Evolutionary conservation across 108 stramenopile species (phyloP).

Genomic region (Fragilaria crotonensis): DNA sequence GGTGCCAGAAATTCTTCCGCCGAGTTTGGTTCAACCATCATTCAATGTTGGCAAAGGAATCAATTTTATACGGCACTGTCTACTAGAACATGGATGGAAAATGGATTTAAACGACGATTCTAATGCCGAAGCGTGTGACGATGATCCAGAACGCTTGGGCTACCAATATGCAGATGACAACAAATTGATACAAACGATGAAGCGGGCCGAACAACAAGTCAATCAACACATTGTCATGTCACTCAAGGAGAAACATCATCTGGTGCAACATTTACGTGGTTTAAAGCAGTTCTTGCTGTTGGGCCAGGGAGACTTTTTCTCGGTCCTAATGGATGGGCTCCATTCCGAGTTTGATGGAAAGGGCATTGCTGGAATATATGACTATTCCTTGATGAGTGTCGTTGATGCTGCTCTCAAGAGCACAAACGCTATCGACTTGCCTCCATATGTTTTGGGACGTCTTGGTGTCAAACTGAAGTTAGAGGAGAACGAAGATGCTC

Average conservation of each 20-base stretch:
- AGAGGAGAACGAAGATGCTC: slow-evolving; percentile 34
- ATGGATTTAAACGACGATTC: slow-evolving; percentile 21
- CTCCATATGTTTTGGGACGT: slow-evolving; percentile 65
- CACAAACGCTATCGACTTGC: slow-evolving; percentile 81
- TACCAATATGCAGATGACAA: slow-evolving; percentile 10
- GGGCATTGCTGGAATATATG: slow-evolving; percentile 55
- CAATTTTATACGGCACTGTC: slow-evolving; percentile 87
- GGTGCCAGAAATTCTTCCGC: slow-evolving; percentile 72
- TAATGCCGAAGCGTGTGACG: slow-evolving; percentile 14
- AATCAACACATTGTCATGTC: slow-evolving; percentile 70
- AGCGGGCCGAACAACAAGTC: slow-evolving; percentile 37
- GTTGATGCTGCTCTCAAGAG: slow-evolving; percentile 81
- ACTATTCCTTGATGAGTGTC: slow-evolving; percentile 65
- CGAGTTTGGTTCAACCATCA: slow-evolving; percentile 56
- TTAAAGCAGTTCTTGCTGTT: slow-evolving; percentile 92
- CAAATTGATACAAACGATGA: slow-evolving; percentile 25
- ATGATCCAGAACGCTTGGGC: slow-evolving; percentile 18
- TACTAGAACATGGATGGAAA: slow-evolving; percentile 66
- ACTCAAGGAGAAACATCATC: slow-evolving; percentile 60
- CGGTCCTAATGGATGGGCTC: slow-evolving; percentile 81
- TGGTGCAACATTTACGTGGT: slow-evolving; percentile 82
- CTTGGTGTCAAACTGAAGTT: slow-evolving; percentile 57
- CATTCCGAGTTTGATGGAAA: slow-evolving; percentile 52
- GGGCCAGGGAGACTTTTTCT: slow-evolving; percentile 95
- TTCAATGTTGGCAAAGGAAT: slow-evolving; percentile 91